Evolutionary conservation across 257 asterid species (phyloP).

Genomic region (Capsicum pubescens): DNA sequence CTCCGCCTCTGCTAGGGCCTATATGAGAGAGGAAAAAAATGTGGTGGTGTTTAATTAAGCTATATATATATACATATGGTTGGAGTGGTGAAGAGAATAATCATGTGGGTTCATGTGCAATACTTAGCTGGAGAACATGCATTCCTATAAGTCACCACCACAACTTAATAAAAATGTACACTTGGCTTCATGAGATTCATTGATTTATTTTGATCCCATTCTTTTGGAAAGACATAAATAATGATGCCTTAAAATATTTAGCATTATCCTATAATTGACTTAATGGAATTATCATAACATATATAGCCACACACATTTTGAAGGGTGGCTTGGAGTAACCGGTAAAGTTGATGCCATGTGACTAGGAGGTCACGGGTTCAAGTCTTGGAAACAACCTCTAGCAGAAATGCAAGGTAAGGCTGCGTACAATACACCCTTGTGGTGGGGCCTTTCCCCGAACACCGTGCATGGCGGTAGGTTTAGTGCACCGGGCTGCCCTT

Average conservation of each 20-base stretch:
- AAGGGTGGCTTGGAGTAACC: no score
- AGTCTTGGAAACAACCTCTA: no score
- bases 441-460: no score
- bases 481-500: no score
- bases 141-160: neutral
- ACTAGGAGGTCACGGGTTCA: no score
- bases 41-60: neutral
- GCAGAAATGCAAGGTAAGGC: no score
- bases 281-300: conserved; percentile 28
- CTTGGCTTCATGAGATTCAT: conserved; percentile 38
- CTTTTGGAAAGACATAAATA: conserved; percentile 11
- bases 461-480: no score
- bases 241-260: conserved; percentile 11
- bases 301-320: neutral
- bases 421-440: no score
- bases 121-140: conserved; percentile 58
- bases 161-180: neutral
- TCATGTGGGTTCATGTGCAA: conserved; percentile 80
- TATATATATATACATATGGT: neutral
- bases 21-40: neutral
- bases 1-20: neutral
- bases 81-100: conserved; percentile 37
- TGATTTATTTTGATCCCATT: conserved; percentile 34
- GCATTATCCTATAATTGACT: conserved; percentile 46
- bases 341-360: no score